Base-by-base conservation (phyloP, 495 filamentous ascomycete genomes). In the Aspergillus biplanus region DNA sequence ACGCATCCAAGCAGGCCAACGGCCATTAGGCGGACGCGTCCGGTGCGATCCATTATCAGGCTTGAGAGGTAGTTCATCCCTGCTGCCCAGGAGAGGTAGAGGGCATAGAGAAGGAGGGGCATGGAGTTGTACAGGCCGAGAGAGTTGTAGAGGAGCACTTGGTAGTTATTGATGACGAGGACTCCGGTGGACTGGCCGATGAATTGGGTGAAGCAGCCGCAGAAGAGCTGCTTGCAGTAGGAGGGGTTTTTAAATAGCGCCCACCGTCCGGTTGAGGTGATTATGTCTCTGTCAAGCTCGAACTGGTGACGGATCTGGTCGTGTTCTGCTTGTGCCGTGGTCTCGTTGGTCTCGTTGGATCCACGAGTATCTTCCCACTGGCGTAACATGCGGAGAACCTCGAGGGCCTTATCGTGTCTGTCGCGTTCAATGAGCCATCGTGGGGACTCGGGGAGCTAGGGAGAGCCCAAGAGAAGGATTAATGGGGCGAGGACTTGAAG, bases 21-120 rank as follows among this genome's bases (percentile, higher is more conserved):
- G 16, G 84, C 75, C 80, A 50, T 82, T 73, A 34, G 80, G 74
- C 70, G 79, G 9, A 77, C 33, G 80, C 79, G 18, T 75, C 81
- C 21, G 79, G 73, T 13, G 77, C 72, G 57, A 82, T 84, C 48
- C 79, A 81, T 49, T 21, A 80, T 72, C 3, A 84, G 50, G 61
- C 74, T 71, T 75, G 32, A 6, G 32, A 37, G 0, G 16, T 54
- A 27, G 16, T 33, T 48, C 6, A 11, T 13, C 69, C 64, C 62
- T 75, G 74, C 75, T 46, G 80, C 75, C 16, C 76, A 75, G 18
- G 80, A 80, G 44, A 81, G 67, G 79, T 80, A 83, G 12, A 81
- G 59, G 15, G 79, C 77, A 61, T 71, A 74, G n/a, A 84, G 68
- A 4, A 84, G 71, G n/a, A 85, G 63, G 16, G 82, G 82, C 70